Evolutionary conservation across 441 rosid species (phyloP).

Genomic region (Eutrema salsugineum): DNA sequence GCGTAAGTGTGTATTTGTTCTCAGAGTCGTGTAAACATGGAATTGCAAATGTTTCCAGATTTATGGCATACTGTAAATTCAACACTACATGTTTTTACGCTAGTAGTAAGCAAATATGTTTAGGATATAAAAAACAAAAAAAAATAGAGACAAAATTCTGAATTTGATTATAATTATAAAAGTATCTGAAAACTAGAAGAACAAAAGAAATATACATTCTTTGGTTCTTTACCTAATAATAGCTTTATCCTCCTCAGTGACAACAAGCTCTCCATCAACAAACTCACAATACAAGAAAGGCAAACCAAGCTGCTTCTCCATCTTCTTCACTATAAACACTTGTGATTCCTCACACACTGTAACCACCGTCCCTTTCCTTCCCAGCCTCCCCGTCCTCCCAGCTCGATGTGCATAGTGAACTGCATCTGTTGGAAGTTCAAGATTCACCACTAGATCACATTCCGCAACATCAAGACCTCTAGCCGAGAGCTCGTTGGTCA

Average conservation of each 20-base stretch:
- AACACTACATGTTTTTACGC: neutral
- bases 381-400: constrained; percentile 83
- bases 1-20: too few species aligned
- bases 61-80: neutral
- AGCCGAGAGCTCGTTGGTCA: constrained; percentile 92
- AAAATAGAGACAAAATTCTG: neutral
- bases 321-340: constrained; percentile 78
- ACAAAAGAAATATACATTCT: neutral
- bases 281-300: constrained; percentile 65
- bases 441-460: constrained; percentile 88
- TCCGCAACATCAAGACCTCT: constrained; percentile 88
- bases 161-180: neutral
- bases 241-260: constrained; percentile 48
- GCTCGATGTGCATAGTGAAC: constrained; percentile 85
- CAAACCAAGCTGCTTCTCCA: constrained; percentile 80
- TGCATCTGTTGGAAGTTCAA: constrained; percentile 72
- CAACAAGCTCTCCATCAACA: constrained; percentile 74
- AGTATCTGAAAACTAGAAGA: neutral
- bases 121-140: neutral
- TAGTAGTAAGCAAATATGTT: neutral
- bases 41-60: too few species aligned
- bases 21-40: too few species aligned
- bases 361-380: constrained; percentile 81
- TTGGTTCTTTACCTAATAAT: constrained; percentile 14
- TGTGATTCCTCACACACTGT: constrained; percentile 77